Evolutionary conservation across 2,329 filamentous ascomycete genomes (phyloP), one percentile per base, ranked within the genome.

Genomic region (Talaromyces piceae): DNA sequence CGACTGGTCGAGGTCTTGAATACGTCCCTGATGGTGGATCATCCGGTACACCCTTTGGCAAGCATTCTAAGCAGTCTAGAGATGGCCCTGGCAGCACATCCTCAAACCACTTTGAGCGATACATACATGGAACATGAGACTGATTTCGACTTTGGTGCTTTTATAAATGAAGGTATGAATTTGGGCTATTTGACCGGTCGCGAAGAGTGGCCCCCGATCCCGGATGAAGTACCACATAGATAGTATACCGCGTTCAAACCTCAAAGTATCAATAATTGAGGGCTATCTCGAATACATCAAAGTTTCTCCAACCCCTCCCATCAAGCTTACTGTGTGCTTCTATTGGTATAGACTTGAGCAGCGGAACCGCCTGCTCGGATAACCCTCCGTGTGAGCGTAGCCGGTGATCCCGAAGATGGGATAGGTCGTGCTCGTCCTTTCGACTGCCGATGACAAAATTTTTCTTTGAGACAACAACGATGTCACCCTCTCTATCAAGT

Each of bases 371-470:
- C 54, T 70, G 68, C 54, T 73, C 71, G 3, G 67, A 69, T 13
- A 73, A 44, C 1, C 71, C 70, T 2, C 70, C 71, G 50, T 73
- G 71, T 1, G 71, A 73, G 13, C 70, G 63, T 26, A 73, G 57
- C 9, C 63, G 59, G 57, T 69, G 66, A 6, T 60, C 66, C 5
- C 54, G 55, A 2, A 73, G 55, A 3, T 60, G 57, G 0, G 59
- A 62, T 37, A 72, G 45, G 50, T 71, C 66, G 45, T 72, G 69
- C 45, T 71, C 67, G 7, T 57, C 57, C 30, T 59, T 58, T 13
- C 59, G 57, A 37, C 61, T 63, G 13, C 71, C 71, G 25, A 73
- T 59, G n/a, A 72, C 71, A 2, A 63, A 61, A 52, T 68, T 56
- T 22, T 61, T 52, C n/a, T 57, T 63, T 0, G 70, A 61, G 28